Evolutionary conservation across 768 basidiomycete genomes (phyloP).

Genomic region (Phylloporus scabripes): DNA sequence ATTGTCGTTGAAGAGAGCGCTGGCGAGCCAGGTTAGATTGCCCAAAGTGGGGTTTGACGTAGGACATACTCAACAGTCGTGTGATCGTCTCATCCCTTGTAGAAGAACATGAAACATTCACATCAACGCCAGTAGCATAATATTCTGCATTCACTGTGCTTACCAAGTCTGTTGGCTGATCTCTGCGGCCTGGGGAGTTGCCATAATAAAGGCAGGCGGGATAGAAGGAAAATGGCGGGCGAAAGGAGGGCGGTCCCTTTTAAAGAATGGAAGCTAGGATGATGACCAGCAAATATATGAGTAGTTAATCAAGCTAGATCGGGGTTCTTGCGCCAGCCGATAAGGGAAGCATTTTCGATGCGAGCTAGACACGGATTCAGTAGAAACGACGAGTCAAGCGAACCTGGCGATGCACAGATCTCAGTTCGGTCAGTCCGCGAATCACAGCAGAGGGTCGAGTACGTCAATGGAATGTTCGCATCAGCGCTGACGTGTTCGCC

Average conservation of each 20-base stretch:
- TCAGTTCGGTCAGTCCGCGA: constrained; percentile 27
- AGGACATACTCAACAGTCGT: constrained; percentile 50
- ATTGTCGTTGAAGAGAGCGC: constrained; percentile 61
- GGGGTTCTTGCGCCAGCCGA: constrained; percentile 45
- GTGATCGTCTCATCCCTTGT: constrained; percentile 63
- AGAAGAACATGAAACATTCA: constrained; percentile 16
- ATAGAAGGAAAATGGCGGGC: constrained; percentile 28
- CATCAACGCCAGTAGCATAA: constrained; percentile 14
- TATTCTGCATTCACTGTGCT: constrained; percentile 24
- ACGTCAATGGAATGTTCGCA: constrained; percentile 33
- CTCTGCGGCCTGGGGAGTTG: constrained; percentile 56
- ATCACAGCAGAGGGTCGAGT: constrained; percentile 21
- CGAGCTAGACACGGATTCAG: constrained; percentile 21
- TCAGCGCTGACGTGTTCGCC: constrained; percentile 29
- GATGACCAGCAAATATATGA: constrained; percentile 35
- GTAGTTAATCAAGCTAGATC: constrained; percentile 51
- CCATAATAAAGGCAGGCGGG: constrained; percentile 37
- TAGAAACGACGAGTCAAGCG: constrained; percentile 22
- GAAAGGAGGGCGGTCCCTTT: constrained; percentile 26
- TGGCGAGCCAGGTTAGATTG: constrained; percentile 25
- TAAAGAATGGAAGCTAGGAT: constrained; percentile 32
- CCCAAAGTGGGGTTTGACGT: constrained; percentile 1
- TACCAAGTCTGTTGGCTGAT: constrained; percentile 62
- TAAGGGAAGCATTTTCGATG: constrained; percentile 25
- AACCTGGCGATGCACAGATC: constrained; percentile 15